These are phyloP conservation scores for Fusarium stilboides DNA, from an alignment of 2,329 filamentous ascomycete species.

Conservation along the genomic window DNA sequence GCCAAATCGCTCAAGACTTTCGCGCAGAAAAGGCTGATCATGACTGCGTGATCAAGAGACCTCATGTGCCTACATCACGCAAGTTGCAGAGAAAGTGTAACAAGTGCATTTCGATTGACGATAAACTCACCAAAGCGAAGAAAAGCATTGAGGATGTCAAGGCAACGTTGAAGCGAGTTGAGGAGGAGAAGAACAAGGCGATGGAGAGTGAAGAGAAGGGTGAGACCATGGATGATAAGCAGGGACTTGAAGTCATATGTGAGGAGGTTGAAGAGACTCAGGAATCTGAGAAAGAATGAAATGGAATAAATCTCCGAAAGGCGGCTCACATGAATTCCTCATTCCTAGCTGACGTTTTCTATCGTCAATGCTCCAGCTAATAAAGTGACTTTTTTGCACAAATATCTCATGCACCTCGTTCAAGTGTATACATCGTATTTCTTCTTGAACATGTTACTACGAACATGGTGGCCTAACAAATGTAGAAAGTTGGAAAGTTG, in stretches of 20 bases:
- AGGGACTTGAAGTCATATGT: slow-evolving; percentile 14
- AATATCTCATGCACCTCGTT: too few species aligned
- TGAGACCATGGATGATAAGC: too few species aligned
- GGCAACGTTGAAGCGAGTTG: slow-evolving; percentile 9
- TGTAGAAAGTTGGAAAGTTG: too few species aligned
- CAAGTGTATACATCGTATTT: too few species aligned
- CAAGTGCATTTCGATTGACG: slow-evolving; percentile 43
- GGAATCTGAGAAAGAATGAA: slow-evolving; percentile 4
- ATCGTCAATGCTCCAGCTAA: too few species aligned
- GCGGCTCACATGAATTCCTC: background rate
- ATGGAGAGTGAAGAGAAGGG: background rate
- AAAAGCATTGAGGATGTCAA: slow-evolving; percentile 29
- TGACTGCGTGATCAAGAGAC: slow-evolving; percentile 41
- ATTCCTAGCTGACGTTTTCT: too few species aligned
- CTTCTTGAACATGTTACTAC: too few species aligned
- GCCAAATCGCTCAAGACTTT: slow-evolving; percentile 37
- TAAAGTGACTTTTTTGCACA: too few species aligned
- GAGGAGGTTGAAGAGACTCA: slow-evolving; percentile 19
- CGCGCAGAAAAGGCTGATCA: slow-evolving; percentile 5
- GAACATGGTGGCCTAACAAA: too few species aligned
- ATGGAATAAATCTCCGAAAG: background rate
- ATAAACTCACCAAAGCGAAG: slow-evolving; percentile 31
- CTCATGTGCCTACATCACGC: slow-evolving; percentile 45
- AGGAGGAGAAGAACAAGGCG: slow-evolving; percentile 4
- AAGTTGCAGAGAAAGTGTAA: slow-evolving; percentile 44